phyloP scores from a whole-genome alignment of 305 asterid species.

The Fraxinus velutina region DNA sequence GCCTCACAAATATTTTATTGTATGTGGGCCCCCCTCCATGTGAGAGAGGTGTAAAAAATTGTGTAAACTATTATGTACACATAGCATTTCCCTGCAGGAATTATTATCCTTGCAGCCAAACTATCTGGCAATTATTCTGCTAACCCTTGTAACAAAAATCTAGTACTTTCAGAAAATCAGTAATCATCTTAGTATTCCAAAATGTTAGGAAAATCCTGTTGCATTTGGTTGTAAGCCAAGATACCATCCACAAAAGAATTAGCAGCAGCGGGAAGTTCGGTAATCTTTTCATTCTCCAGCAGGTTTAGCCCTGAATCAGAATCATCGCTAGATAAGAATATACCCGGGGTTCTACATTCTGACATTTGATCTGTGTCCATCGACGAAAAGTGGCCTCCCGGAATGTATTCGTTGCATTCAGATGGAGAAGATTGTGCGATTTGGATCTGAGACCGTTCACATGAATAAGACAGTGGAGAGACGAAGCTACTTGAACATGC shows the following conservation, averaged over 20 bases:
- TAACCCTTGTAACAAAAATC: neutral
- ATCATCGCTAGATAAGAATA: conserved; percentile 6
- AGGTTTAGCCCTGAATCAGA: conserved; percentile 19
- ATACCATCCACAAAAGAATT: conserved; percentile 68
- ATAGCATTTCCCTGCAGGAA: too few relatives aligned
- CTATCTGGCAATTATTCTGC: neutral
- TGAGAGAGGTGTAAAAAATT: too few relatives aligned
- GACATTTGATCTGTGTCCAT: conserved; percentile 15
- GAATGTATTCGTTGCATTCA: conserved; percentile 37
- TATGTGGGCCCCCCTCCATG: too few relatives aligned
- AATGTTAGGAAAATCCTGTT: conserved; percentile 56
- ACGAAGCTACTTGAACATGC: conserved; percentile 35
- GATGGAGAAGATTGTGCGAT: conserved; percentile 32
- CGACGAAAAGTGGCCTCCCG: conserved; percentile 25
- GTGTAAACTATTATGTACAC: too few relatives aligned
- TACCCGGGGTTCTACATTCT: conserved; percentile 16
- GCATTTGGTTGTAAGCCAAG: conserved; percentile 64
- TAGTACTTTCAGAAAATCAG: conserved; percentile 24
- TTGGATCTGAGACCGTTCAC: conserved; percentile 36
- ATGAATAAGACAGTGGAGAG: conserved; percentile 32
- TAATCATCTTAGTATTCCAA: conserved; percentile 50
- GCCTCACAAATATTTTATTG: too few relatives aligned
- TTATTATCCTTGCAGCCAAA: neutral
- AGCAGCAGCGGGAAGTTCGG: conserved; percentile 23
- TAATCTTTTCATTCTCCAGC: neutral